phyloP scores from a whole-genome alignment of 164 flowering plant species.

The Macadamia integrifolia region DNA sequence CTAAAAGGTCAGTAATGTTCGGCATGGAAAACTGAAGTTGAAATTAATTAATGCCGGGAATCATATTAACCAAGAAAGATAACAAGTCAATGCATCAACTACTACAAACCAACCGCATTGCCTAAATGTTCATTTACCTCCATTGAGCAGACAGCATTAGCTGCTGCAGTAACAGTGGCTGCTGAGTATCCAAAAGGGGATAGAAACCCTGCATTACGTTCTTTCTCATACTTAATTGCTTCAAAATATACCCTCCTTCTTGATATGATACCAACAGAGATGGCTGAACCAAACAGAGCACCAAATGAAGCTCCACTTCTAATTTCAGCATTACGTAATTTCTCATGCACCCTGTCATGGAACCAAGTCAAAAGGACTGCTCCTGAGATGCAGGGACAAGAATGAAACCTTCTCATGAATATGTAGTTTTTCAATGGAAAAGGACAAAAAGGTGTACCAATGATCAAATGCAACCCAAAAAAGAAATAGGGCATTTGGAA shows the following conservation, averaged over 20 bases:
- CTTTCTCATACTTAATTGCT: constrained; percentile 72
- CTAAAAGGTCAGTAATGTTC: too few species aligned
- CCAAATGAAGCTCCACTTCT: constrained; percentile 72
- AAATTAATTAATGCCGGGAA: too few species aligned
- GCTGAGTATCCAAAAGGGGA: constrained; percentile 84
- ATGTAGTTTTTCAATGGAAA: too few species aligned
- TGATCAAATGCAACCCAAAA: too few species aligned
- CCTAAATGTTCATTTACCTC: constrained; percentile 40
- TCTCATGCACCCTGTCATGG: constrained; percentile 59
- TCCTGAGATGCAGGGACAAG: neutral
- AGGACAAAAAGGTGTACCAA: too few species aligned
- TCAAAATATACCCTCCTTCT: constrained; percentile 75
- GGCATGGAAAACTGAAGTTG: too few species aligned
- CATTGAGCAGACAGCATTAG: constrained; percentile 57
- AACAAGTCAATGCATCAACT: constrained; percentile 1
- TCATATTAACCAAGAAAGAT: neutral
- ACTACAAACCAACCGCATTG: neutral
- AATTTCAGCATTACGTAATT: constrained; percentile 50
- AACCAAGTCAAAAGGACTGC: constrained; percentile 9
- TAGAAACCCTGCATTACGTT: constrained; percentile 68
- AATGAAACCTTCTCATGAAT: neutral
- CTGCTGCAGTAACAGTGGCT: constrained; percentile 58
- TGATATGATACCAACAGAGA: constrained; percentile 68
- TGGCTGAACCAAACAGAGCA: constrained; percentile 61
- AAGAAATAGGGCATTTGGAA: too few species aligned